Evolutionary conservation across 2,329 filamentous ascomycete species (phyloP), one percentile per base, ranked within the genome.

Genomic region (Nigrospora oryzae): DNA sequence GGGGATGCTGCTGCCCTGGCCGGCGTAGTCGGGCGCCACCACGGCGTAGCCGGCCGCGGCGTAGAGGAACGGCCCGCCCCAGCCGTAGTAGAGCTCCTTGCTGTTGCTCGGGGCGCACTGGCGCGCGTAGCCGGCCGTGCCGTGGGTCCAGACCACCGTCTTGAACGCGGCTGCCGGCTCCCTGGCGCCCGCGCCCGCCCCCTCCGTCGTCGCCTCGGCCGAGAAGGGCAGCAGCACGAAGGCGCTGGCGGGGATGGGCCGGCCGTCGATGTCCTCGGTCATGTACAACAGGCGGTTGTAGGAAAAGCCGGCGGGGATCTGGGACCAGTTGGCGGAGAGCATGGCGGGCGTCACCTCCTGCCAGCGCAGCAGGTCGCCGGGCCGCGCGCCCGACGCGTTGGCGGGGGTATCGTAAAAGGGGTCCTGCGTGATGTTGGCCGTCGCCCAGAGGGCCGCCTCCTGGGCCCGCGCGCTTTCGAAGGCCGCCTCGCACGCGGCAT

Each of bases 71-170:
- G 54, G 52, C 3, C 43, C 53, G 17, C 50, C 5, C 48, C 49
- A 58, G 23, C 47, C 48, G 37, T 58, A 58, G 38, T 55, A 48
- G 2, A 58, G 43, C 23, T 43, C 39, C 30, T 47, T 48, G 23
- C 55, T 45, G 44, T 58, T 58, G 4, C 47, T 53, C 3, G 56
- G 49, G 10, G 56, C 51, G 28, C 56, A 58, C 2, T 48, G 39
- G 3, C 53, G 51, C 1, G 28, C 42, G 19, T 45, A 33, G 2
- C 56, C 56, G 10, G 54, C 51, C 2, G 56, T 58, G 0, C 56
- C 56, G 35, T 58, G 56, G 0, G 56, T 46, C 56, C 56, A 58
- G 11, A 51, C 56, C 4, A 56, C 7, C 1, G 54, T 36, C 19
- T 45, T 28, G 33, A 47, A 51, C 2, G 23, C 28, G 4, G 15